Evolutionary conservation across 2,329 filamentous ascomycete species (phyloP), one percentile per base, ranked within the genome.

Genomic region (Xylariomycetidae sp.): DNA sequence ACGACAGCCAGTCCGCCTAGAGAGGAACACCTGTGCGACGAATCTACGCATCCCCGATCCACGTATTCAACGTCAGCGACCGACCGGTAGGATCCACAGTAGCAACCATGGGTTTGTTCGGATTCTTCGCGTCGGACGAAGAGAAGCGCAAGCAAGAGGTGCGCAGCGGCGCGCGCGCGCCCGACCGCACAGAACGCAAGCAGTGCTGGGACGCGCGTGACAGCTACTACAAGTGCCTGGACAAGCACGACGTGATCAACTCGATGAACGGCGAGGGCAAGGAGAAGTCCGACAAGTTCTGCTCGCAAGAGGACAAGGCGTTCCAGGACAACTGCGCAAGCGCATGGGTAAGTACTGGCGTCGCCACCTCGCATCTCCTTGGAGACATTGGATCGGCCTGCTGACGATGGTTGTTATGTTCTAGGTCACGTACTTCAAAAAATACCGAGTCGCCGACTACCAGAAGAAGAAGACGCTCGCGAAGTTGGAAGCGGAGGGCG

Each of bases 401-500:
- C n/a, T n/a, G n/a, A n/a, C n/a, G n/a, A n/a, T n/a, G n/a, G n/a
- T n/a, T n/a, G n/a, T n/a, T n/a, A n/a, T n/a, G n/a, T n/a, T n/a
- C n/a, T n/a, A 92, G 86, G 85, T 95, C 40, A 87, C 88, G 63
- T 96, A 98, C 63, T 98, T 98, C 65, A 95, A 96, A 70, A 89
- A 95, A 63, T 84, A 88, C 65, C 74, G 92, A 52, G 86, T 96
- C 22, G 90, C 93, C 64, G 92, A 98, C 49, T 74, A 85, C 54
- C 85, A 94, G 50, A 87, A 90, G 62, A 82, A 85, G 53, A 70
- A 80, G 62, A 83, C 86, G 16, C 67, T 95, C 44, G 81, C 83
- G 50, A 76, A 78, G 55, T 74, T 95, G 49, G 72, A 82, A 56
- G 72, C 70, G 29, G 82, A 90, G 58, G 83, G 84, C 43, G 85